A percentile compares a stretch with the other conserved stretches of the same genome.
Conservation (phyloP, 441 rosid species). For the Arabidopsis hybrid region DNA sequence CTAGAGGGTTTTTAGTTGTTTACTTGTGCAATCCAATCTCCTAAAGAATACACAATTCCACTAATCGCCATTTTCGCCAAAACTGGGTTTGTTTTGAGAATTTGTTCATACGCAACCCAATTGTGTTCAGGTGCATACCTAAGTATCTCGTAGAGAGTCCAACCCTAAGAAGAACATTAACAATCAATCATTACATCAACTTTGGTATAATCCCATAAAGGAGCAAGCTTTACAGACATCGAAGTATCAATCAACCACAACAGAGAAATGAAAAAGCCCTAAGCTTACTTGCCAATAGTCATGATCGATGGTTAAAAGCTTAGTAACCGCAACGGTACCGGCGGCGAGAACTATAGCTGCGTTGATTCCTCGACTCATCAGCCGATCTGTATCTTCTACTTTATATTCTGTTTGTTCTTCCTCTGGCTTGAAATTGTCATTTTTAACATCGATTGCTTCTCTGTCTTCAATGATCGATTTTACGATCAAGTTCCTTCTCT, state of each 20-base stretch:
- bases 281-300: conserved; percentile 97
- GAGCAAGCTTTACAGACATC: conserved; percentile 1
- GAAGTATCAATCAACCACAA: conserved; percentile 14
- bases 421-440: conserved; percentile 32
- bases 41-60: conserved; percentile 82
- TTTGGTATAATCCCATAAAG: conserved; percentile 17
- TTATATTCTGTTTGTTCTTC: background rate
- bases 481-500: conserved; percentile 48
- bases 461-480: conserved; percentile 66
- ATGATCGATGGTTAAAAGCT: conserved; percentile 81
- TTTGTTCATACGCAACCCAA: conserved; percentile 92
- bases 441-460: conserved; percentile 51
- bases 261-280: background rate
- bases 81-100: conserved; percentile 85
- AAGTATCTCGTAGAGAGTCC: conserved; percentile 90
- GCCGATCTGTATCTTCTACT: conserved; percentile 44
- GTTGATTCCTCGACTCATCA: conserved; percentile 67
- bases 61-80: conserved; percentile 97
- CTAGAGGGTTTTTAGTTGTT: background rate
- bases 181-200: background rate
- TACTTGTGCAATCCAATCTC: conserved; percentile 99
- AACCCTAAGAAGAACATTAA: conserved; percentile 60
- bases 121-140: conserved; percentile 89
- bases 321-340: conserved; percentile 82
- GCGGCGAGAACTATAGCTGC: conserved; percentile 83